phyloP scores from a whole-genome alignment of 2,329 filamentous ascomycete species.

The Dothistroma pini region DNA sequence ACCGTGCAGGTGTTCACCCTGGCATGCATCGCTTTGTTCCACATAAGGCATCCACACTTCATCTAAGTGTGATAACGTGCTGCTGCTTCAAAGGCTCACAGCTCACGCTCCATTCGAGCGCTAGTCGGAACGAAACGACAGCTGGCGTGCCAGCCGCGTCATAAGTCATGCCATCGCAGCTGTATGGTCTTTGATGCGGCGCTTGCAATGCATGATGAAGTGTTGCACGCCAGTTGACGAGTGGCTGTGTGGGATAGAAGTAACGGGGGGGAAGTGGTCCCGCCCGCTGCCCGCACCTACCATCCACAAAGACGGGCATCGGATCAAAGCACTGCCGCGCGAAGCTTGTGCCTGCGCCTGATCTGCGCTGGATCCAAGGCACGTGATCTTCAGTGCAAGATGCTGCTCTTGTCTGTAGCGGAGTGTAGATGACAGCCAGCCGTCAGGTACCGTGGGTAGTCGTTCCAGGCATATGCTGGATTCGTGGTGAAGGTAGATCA shows the following conservation, averaged over 20 bases:
- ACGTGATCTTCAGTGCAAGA: neutral
- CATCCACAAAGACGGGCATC: neutral
- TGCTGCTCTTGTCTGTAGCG: no score
- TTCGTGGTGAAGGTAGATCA: no score
- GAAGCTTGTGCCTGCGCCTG: neutral
- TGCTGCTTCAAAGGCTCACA: neutral
- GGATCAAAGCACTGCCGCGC: neutral
- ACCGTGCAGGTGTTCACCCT: neutral
- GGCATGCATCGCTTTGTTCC: neutral
- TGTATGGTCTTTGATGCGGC: neutral
- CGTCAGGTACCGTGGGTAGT: no score
- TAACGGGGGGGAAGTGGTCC: neutral
- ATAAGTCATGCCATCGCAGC: neutral
- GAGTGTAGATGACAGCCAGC: no score
- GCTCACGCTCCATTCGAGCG: neutral
- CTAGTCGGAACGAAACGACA: neutral
- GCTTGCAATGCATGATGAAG: neutral
- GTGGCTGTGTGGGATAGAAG: neutral
- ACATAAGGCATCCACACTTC: neutral
- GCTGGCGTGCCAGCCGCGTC: neutral
- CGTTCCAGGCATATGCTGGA: no score
- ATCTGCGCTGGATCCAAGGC: neutral
- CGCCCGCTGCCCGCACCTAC: neutral
- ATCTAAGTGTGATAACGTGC: neutral
- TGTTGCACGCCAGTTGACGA: neutral